Base-by-base conservation (phyloP, 2,329 filamentous ascomycete genomes). In the Leptosphaerulina australis region DNA sequence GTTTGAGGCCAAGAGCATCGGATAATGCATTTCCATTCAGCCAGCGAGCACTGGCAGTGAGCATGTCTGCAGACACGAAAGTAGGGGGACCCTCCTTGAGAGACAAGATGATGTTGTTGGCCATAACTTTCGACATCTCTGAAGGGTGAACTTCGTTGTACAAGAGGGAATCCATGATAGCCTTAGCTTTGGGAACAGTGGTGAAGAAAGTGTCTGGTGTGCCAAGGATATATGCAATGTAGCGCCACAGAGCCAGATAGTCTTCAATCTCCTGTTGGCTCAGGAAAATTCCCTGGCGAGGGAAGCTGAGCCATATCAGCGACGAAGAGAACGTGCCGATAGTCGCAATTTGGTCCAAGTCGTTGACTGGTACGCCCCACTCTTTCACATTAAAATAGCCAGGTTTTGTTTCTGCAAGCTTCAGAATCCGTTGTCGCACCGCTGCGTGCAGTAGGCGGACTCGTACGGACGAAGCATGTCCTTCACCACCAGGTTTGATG, bases 231-330 rank as follows among this genome's bases (percentile, higher is more conserved):
- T 90, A 80, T 0, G 82, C 88, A 10, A 92, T 82, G 56, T 89
- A 88, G 2, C 88, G 81, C 88, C 88, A 93, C 0, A 93, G 75
- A 0, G 88, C 87, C 34, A 90, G 77, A 66, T 90, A 92, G 62
- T 91, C 88, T 2, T 67, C 65, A 2, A 82, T 83, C 65, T 93
- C 88, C 49, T 82, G 81, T 21, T 77, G 50, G 0, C 80, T 79
- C 20, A 89, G 74, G 58, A 76, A 85, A 45, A 93, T 84, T 2
- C 88, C 89, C 72, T 92, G 88, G 0, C 87, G 79, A 0, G 88
- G 88, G 4, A 92, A 78, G 18, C 82, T 82, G 20, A 90, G 67
- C 79, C 83, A 91, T 52, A 91, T 79, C 2, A 91, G 70, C 0
- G 82, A 81, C 0, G 84, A 79, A 0, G 84, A 88, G 71, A 93